Evolutionary conservation across 2,329 filamentous ascomycete genomes (phyloP).

Genomic region (Ramularia collo-cygni): DNA sequence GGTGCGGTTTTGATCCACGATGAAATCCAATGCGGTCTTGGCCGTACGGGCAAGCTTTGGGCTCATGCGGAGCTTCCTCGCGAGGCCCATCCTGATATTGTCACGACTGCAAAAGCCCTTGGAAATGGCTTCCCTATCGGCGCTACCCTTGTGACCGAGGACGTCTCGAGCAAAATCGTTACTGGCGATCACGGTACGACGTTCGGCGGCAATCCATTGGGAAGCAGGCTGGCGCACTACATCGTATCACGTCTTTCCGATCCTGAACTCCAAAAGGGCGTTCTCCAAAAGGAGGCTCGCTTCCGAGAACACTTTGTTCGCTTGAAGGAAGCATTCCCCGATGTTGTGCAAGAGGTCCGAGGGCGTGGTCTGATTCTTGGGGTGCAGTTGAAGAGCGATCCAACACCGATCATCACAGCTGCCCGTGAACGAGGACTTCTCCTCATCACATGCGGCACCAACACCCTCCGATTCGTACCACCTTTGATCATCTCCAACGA

Average conservation of each 20-base stretch:
- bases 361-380: slow-evolving; percentile 83
- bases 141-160: slow-evolving; percentile 62
- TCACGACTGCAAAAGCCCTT: slow-evolving; percentile 92
- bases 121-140: slow-evolving; percentile 96
- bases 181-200: slow-evolving; percentile 88
- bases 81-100: slow-evolving; percentile 83
- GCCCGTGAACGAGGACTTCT: slow-evolving; percentile 81
- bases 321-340: slow-evolving; percentile 57
- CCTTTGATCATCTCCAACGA: slow-evolving; percentile 71
- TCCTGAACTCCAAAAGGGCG: slow-evolving; percentile 59
- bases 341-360: slow-evolving; percentile 68
- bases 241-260: slow-evolving; percentile 72
- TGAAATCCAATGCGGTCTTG: slow-evolving; percentile 92
- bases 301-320: slow-evolving; percentile 53
- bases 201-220: slow-evolving; percentile 87
- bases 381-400: slow-evolving; percentile 71
- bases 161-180: slow-evolving; percentile 62
- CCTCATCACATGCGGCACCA: slow-evolving; percentile 86
- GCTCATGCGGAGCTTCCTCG: slow-evolving; percentile 69
- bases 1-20: slow-evolving; percentile 89
- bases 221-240: slow-evolving; percentile 75
- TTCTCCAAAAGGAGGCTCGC: slow-evolving; percentile 59
- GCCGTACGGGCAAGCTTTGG: slow-evolving; percentile 83
- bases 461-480: slow-evolving; percentile 88
- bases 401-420: slow-evolving; percentile 68